A percentile compares a stretch with the other conserved stretches of the same genome.
Evolutionary conservation across 2,329 filamentous ascomycete genomes (phyloP).

Genomic region (Trichoderma arundinaceum): DNA sequence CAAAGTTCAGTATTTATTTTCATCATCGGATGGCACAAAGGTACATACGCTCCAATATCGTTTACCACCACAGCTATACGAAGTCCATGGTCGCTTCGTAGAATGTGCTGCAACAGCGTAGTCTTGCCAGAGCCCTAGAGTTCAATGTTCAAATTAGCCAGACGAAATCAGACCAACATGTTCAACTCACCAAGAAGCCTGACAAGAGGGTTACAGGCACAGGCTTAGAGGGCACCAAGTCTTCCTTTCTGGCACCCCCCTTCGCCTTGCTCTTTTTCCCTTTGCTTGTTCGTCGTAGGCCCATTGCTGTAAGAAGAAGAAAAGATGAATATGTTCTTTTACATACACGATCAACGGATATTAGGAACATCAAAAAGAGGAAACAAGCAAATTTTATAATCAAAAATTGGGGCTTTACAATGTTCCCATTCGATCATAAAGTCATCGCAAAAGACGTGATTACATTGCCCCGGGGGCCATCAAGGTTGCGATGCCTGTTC

Average conservation of each 20-base stretch:
- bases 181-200: constrained; percentile 42
- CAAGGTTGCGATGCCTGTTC: constrained; percentile 12
- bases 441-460: not conserved
- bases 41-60: constrained; percentile 65
- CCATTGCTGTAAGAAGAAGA: not conserved
- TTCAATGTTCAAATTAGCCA: not conserved
- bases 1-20: not conserved
- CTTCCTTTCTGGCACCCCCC: not conserved
- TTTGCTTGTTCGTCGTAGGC: not conserved
- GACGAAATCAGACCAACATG: not conserved
- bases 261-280: not conserved
- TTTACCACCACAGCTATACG: constrained; percentile 76
- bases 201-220: constrained; percentile 46
- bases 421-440: not conserved
- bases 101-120: constrained; percentile 71
- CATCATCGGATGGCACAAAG: not conserved
- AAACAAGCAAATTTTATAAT: not conserved
- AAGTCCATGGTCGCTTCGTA: constrained; percentile 69
- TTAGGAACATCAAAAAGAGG: not conserved
- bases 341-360: not conserved
- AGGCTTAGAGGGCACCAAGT: constrained; percentile 33
- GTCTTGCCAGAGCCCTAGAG: constrained; percentile 71
- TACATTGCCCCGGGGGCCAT: not conserved
- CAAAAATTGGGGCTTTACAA: not conserved
- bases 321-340: not conserved